phyloP scores from a whole-genome alignment of 768 basidiomycete species.

The Tephrocybe rancida region DNA sequence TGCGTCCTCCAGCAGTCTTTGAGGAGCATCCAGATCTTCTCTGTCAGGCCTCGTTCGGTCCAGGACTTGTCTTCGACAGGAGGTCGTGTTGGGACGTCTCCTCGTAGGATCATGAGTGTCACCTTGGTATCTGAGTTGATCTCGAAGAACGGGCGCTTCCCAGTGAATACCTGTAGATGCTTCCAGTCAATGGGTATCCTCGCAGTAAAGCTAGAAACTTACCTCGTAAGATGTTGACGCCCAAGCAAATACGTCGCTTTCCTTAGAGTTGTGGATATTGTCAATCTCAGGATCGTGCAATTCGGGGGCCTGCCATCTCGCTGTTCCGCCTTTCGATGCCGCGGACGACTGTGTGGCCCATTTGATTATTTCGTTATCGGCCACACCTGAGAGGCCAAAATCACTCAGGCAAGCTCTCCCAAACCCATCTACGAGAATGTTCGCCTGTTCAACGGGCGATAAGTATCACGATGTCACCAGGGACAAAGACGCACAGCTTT shows the following conservation, averaged over 20 bases:
- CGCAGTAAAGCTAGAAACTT: neutral
- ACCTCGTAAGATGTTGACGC: conserved; percentile 31
- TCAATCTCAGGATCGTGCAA: conserved; percentile 13
- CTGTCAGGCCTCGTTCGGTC: conserved; percentile 17
- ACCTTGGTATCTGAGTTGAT: conserved; percentile 16
- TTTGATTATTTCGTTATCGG: conserved; percentile 18
- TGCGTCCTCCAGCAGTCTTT: conserved; percentile 25
- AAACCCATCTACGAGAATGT: conserved; percentile 26
- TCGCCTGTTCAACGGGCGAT: conserved; percentile 13
- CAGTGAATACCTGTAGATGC: conserved; percentile 27
- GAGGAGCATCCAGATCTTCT: conserved; percentile 23
- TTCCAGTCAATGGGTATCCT: too few species aligned
- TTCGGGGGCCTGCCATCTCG: conserved; percentile 31
- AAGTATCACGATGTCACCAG: neutral
- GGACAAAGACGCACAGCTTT: conserved; percentile 21
- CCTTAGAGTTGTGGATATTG: conserved; percentile 14
- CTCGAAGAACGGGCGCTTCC: conserved; percentile 21
- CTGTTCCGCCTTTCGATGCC: conserved; percentile 20
- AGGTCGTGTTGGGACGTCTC: conserved; percentile 21
- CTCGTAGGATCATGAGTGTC: conserved; percentile 15
- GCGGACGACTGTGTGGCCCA: conserved; percentile 18
- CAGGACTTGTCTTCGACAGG: conserved; percentile 8
- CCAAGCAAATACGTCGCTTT: conserved; percentile 31
- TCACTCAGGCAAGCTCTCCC: conserved; percentile 26
- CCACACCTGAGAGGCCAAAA: conserved; percentile 27